These are phyloP conservation scores for Kodamaea hsintzibuensis DNA, from an alignment of 805 yeast genomes.

Conservation along the genomic window DNA sequence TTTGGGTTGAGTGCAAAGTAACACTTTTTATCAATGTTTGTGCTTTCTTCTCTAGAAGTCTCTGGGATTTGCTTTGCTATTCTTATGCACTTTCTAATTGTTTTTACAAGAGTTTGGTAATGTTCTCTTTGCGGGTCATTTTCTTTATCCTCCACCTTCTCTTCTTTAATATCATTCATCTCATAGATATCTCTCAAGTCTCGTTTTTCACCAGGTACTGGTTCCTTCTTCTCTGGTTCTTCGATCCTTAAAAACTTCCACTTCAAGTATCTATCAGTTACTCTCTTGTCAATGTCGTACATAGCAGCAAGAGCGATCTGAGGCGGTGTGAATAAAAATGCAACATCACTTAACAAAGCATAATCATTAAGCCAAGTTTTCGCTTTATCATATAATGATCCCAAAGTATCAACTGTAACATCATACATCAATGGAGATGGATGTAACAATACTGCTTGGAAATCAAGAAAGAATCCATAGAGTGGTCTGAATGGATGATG, in stretches of 20 bases:
- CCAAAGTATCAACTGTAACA: constrained; percentile 52
- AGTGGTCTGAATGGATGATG: constrained; percentile 89
- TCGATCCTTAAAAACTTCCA: constrained; percentile 49
- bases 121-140: constrained; percentile 22
- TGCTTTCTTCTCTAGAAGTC: constrained; percentile 63
- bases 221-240: constrained; percentile 12
- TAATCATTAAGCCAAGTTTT: constrained; percentile 64
- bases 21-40: constrained; percentile 60
- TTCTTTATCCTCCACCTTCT: constrained; percentile 11
- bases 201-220: constrained; percentile 7
- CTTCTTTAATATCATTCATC: constrained; percentile 14
- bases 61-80: constrained; percentile 43
- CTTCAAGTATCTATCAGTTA: constrained; percentile 66
- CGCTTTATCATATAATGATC: constrained; percentile 70
- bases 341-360: constrained; percentile 68
- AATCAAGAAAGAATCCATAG: constrained; percentile 93
- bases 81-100: constrained; percentile 51
- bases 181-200: constrained; percentile 10
- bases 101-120: constrained; percentile 45
- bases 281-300: constrained; percentile 61
- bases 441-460: constrained; percentile 59
- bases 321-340: constrained; percentile 85
- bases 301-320: constrained; percentile 91
- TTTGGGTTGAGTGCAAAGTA: constrained; percentile 64
- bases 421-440: constrained; percentile 47